These are phyloP conservation scores for Nannizziopsis arthrosporioides DNA, from an alignment of 2,329 filamentous ascomycete genomes.

Conservation along the genomic window DNA sequence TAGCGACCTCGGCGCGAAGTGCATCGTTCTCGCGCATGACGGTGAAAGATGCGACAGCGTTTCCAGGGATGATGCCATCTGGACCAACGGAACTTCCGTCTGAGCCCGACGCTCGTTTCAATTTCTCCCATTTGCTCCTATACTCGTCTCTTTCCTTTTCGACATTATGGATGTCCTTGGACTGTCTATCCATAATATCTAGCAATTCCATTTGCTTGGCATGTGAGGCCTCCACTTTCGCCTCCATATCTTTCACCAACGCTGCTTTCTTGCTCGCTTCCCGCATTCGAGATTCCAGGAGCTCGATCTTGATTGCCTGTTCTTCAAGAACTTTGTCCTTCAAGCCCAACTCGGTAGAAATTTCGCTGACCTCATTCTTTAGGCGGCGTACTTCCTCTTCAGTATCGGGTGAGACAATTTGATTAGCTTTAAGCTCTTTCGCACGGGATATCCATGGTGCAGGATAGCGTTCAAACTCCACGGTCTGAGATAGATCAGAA, in stretches of 20 bases:
- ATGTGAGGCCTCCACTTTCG: conserved; percentile 31
- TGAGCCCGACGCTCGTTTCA: conserved; percentile 33
- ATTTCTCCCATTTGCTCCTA: conserved; percentile 32
- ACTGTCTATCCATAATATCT: conserved; percentile 26
- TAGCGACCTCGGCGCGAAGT: conserved; percentile 33
- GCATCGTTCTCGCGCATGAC: conserved; percentile 35
- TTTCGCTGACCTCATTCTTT: conserved; percentile 68
- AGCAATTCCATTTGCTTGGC: conserved; percentile 25
- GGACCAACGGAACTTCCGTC: conserved; percentile 26
- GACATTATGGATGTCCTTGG: conserved; percentile 27
- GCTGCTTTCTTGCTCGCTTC: conserved; percentile 67
- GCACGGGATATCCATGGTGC: conserved; percentile 77
- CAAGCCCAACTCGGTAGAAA: conserved; percentile 57
- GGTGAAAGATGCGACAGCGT: conserved; percentile 30
- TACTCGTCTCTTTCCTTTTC: conserved; percentile 33
- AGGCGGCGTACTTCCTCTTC: conserved; percentile 74
- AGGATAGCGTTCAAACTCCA: conserved; percentile 64
- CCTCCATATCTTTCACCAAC: conserved; percentile 34
- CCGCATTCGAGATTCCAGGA: conserved; percentile 75
- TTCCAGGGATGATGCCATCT: conserved; percentile 25
- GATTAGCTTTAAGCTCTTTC: conserved; percentile 68
- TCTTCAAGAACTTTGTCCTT: conserved; percentile 78
- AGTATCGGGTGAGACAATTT: conserved; percentile 66
- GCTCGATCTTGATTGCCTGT: conserved; percentile 80
- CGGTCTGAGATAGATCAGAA: conserved; percentile 57